These are phyloP conservation scores for Pisolithus microcarpus DNA, from an alignment of 768 basidiomycete species.

Conservation along the genomic window DNA sequence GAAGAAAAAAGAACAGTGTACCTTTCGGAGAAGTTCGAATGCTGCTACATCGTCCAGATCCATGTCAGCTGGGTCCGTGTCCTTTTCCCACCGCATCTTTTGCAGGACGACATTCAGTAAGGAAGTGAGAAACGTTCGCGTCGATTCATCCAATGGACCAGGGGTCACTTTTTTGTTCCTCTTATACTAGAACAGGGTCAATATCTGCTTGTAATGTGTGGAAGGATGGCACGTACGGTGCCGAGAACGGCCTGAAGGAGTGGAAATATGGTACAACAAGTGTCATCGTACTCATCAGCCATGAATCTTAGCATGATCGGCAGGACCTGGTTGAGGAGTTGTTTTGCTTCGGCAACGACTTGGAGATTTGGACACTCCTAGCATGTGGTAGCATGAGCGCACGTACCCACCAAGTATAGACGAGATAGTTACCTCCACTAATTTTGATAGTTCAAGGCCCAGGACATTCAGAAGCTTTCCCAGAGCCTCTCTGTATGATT, in stretches of 20 bases:
- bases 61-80: conserved; percentile 68
- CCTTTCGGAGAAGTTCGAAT: conserved; percentile 84
- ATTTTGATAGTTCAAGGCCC: conserved; percentile 76
- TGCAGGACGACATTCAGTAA: conserved; percentile 71
- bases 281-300: conserved; percentile 86
- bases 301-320: conserved; percentile 85
- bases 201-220: background rate
- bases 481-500: conserved; percentile 82
- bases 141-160: conserved; percentile 55
- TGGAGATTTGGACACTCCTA: conserved; percentile 58
- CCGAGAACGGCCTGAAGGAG: conserved; percentile 68
- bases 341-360: conserved; percentile 56
- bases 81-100: conserved; percentile 89
- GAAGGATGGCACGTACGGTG: conserved; percentile 41
- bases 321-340: conserved; percentile 57
- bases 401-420: background rate
- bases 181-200: conserved; percentile 62
- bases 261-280: conserved; percentile 77
- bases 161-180: conserved; percentile 53
- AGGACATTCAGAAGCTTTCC: conserved; percentile 77
- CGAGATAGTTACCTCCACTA: conserved; percentile 56
- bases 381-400: conserved; percentile 3
- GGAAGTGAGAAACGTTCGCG: conserved; percentile 69
- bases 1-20: conserved; percentile 24
- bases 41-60: conserved; percentile 83